phyloP scores from a whole-genome alignment of 2,329 filamentous ascomycete genomes.

The Penicillium griseofulvum region DNA sequence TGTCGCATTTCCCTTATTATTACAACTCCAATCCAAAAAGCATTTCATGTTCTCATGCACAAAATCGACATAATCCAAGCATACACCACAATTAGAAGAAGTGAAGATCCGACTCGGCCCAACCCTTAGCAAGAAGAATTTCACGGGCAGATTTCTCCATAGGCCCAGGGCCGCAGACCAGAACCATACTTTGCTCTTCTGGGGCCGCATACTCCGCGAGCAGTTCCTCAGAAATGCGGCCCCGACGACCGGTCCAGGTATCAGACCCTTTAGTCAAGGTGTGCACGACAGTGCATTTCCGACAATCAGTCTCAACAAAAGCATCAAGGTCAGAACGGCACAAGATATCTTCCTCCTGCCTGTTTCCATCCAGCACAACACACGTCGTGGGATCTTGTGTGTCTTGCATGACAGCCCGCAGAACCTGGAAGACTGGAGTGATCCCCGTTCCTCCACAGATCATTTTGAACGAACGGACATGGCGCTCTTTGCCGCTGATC shows the following conservation, averaged over 20 bases:
- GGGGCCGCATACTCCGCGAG: conserved; percentile 55
- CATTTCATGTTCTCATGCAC: not conserved
- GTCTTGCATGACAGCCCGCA: conserved; percentile 70
- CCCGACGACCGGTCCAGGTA: conserved; percentile 66
- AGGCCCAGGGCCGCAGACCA: conserved; percentile 75
- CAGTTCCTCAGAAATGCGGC: conserved; percentile 64
- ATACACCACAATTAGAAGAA: conserved; percentile 60
- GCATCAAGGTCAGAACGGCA: conserved; percentile 69
- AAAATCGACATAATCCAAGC: not conserved
- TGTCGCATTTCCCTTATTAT: not conserved
- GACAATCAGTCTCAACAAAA: conserved; percentile 53
- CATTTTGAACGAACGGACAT: conserved; percentile 73
- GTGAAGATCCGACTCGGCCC: conserved; percentile 68
- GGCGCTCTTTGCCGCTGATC: conserved; percentile 57
- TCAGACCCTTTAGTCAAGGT: conserved; percentile 64
- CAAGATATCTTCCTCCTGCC: conserved; percentile 76
- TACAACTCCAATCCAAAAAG: not conserved
- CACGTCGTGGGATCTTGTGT: conserved; percentile 63
- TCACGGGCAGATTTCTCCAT: conserved; percentile 67
- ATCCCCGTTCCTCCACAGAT: conserved; percentile 86
- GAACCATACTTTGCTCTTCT: conserved; percentile 59
- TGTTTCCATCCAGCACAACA: conserved; percentile 74
- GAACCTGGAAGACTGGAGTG: conserved; percentile 85
- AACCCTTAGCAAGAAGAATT: conserved; percentile 62
- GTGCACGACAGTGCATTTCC: conserved; percentile 63